phyloP scores from a whole-genome alignment of 768 basidiomycete species.

The Lactifluus echinatus region DNA sequence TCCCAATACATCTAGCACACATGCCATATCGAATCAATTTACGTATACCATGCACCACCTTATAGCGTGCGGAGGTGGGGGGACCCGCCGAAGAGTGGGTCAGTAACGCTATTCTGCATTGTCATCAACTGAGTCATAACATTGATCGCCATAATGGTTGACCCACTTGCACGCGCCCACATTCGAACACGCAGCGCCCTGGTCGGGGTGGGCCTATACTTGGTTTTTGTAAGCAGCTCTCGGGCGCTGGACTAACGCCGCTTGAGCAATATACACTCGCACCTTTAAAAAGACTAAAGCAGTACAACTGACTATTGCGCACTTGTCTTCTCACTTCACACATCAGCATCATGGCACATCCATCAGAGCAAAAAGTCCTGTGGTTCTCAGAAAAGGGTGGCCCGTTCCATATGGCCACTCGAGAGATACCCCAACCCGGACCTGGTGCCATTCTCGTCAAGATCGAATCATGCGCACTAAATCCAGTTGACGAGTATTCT shows the following conservation, averaged over 20 bases:
- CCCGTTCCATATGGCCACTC: not conserved
- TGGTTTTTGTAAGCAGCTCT: not conserved
- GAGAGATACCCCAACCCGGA: constrained; percentile 15
- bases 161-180: not conserved
- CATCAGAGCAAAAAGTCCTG: constrained; percentile 5
- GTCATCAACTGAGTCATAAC: not conserved
- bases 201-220: too few species aligned
- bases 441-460: constrained; percentile 20
- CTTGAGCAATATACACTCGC: too few species aligned
- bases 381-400: constrained; percentile 1
- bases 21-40: too few species aligned
- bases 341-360: constrained; percentile 6
- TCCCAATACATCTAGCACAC: too few species aligned
- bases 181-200: not conserved
- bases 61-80: too few species aligned
- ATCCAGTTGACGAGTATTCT: constrained; percentile 20
- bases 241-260: not conserved
- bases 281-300: not conserved
- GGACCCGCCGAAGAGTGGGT: not conserved
- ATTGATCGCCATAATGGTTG: too few species aligned
- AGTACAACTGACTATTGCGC: not conserved
- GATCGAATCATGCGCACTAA: constrained; percentile 16
- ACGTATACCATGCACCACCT: too few species aligned
- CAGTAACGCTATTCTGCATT: not conserved
- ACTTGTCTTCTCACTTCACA: not conserved